These are phyloP conservation scores for Ambrosia hybrid DNA, from an alignment of 140 eudicot genomes.

Conservation along the genomic window DNA sequence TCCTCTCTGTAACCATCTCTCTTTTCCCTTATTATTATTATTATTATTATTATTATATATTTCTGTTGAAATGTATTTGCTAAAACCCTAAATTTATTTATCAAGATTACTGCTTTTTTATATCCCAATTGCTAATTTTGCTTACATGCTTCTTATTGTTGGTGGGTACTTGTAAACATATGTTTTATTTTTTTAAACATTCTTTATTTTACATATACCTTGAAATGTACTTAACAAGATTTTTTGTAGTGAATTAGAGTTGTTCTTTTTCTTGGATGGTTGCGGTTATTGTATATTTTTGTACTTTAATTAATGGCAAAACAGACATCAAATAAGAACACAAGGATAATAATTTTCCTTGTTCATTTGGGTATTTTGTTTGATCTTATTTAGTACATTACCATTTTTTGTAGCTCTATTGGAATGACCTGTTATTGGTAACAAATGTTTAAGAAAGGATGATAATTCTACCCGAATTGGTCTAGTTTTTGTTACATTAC, in stretches of 20 bases:
- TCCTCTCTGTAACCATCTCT: slow-evolving; percentile 64
- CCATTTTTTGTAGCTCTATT: slow-evolving; percentile 12
- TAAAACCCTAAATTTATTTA: slow-evolving; percentile 20
- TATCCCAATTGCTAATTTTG: slow-evolving; percentile 11
- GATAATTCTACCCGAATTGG: not conserved
- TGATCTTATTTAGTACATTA: slow-evolving; percentile 11
- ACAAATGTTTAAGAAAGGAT: slow-evolving; percentile 10
- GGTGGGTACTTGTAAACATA: not conserved
- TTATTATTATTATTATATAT: not conserved
- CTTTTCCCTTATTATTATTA: too few species aligned
- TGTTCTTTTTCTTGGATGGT: not conserved
- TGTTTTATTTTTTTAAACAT: not conserved
- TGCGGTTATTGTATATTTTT: not conserved
- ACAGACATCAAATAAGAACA: slow-evolving; percentile 4
- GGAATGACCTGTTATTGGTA: not conserved
- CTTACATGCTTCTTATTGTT: not conserved
- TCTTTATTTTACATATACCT: not conserved
- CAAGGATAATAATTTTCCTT: not conserved
- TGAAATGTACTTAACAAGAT: not conserved
- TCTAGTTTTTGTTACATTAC: not conserved
- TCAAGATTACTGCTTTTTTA: not conserved
- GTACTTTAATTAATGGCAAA: not conserved
- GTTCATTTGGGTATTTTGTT: slow-evolving; percentile 1
- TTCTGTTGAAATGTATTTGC: slow-evolving; percentile 1
- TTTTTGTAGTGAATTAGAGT: not conserved